A percentile compares a stretch with the other conserved stretches of the same genome.
Evolutionary conservation across 257 asterid species (phyloP).

Genomic region (Prunella vulgaris): DNA sequence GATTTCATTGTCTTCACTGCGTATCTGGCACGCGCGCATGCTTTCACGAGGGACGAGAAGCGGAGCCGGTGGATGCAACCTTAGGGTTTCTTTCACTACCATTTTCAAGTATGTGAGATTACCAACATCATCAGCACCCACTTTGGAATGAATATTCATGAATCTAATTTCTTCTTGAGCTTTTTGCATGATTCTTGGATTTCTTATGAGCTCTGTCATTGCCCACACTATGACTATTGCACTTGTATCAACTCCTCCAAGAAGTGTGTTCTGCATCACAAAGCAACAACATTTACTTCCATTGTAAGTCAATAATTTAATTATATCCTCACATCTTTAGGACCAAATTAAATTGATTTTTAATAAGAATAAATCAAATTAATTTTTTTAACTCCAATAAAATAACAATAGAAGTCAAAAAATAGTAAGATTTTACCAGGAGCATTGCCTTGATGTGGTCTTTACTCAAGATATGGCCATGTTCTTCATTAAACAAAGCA

Average conservation of each 20-base stretch:
- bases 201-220: slow-evolving; percentile 21
- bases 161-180: slow-evolving; percentile 24
- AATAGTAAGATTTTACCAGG: slow-evolving; percentile 4
- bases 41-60: slow-evolving; percentile 15
- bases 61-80: slow-evolving; percentile 30
- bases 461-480: not conserved
- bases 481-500: slow-evolving; percentile 1
- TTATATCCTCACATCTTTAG: too few species aligned
- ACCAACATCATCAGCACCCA: slow-evolving; percentile 11
- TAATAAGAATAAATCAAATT: too few species aligned
- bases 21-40: slow-evolving; percentile 9
- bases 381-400: not conserved
- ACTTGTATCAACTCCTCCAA: slow-evolving; percentile 25
- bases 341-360: too few species aligned
- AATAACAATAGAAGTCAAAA: not conserved
- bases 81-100: slow-evolving; percentile 32
- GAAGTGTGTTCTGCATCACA: slow-evolving; percentile 10
- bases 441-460: slow-evolving; percentile 30
- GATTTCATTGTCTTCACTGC: not conserved
- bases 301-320: too few species aligned
- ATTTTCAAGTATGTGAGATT: slow-evolving; percentile 23
- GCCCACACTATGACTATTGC: slow-evolving; percentile 29
- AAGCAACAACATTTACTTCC: not conserved
- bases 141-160: not conserved
- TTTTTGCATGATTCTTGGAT: slow-evolving; percentile 24